These are phyloP conservation scores for Penicillium riverlandense DNA, from an alignment of 495 filamentous ascomycete species.

Conservation along the genomic window DNA sequence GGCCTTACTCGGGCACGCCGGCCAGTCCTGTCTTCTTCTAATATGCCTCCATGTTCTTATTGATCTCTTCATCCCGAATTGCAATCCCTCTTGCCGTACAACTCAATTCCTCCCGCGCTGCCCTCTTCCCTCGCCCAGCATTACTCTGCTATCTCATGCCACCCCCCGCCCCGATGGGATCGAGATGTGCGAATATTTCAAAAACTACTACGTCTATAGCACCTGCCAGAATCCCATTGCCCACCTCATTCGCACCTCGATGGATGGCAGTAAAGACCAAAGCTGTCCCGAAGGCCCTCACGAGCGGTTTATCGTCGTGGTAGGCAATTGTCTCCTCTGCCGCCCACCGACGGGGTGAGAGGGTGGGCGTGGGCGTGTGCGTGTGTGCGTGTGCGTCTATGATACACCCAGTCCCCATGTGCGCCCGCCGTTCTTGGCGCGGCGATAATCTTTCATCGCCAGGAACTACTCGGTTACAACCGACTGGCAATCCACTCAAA, in stretches of 20 bases:
- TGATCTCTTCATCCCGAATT: too few species aligned
- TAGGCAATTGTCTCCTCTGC: conserved; percentile 61
- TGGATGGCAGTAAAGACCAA: conserved; percentile 55
- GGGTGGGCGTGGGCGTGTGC: too few species aligned
- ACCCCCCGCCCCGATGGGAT: conserved; percentile 6
- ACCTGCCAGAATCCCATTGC: conserved; percentile 56
- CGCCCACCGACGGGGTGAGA: background rate
- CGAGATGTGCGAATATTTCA: conserved; percentile 72
- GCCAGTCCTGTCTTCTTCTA: too few species aligned
- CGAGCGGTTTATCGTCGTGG: conserved; percentile 64
- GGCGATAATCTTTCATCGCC: background rate
- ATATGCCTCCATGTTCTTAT: too few species aligned
- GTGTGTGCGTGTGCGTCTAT: too few species aligned
- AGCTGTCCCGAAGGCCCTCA: conserved; percentile 63
- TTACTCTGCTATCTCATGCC: background rate
- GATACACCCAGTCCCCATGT: too few species aligned
- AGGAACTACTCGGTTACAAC: conserved; percentile 16
- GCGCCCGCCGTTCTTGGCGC: conserved; percentile 6
- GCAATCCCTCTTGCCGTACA: too few species aligned
- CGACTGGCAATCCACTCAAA: conserved; percentile 9
- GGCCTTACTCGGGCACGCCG: too few species aligned
- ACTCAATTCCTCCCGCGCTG: too few species aligned
- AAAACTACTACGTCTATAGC: conserved; percentile 72
- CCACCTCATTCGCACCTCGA: conserved; percentile 60
- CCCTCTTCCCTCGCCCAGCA: background rate